Base-by-base conservation (phyloP, 192 early-diverging fungal species). In the Allomyces arbusculus region DNA sequence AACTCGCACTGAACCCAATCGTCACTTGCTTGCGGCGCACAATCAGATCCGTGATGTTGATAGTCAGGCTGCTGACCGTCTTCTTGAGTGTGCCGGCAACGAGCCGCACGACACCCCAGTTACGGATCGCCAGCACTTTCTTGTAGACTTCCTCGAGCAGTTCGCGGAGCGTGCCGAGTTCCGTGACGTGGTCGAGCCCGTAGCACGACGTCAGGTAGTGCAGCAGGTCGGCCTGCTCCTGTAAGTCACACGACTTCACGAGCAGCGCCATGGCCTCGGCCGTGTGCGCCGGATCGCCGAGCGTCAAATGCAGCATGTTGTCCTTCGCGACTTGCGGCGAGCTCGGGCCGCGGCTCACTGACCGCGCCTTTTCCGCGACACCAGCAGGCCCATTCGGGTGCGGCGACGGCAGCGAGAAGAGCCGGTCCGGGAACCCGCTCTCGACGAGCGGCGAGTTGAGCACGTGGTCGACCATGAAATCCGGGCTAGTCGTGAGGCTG, bases 71-170 rank as follows among this genome's bases (percentile, higher is more conserved):
- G 62, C 86, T 86, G 62, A 91, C 85, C 28, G 80, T 77, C 71
- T 92, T 92, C 23, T 77, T 69, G 23, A 91, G 74, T 11, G 90
- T 65, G 22, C 89, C 88, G 24, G 89, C 86, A 8, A 85, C 81
- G 67, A 88, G 87, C 55, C 90, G 84, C n/a, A 89, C 87, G 65
- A 91, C 84, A 44, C 79, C 81, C 90, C 90, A 92, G 26, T 82
- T 76, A 63, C 84, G 80, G 25, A 85, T 71, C 63, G 80, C 76
- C 61, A 87, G 79, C 1, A 88, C 86, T 67, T 90, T 89, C 64
- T 79, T 74, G 70, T 92, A 92, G 19, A 92, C 84, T 70, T 92
- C 89, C 70, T 89, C 86, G 16, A 92, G 69, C 26, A 92, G 67
- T 12, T 76, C 74, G n/a, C 71, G 63, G 14, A 91, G 73, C 6